These are phyloP conservation scores for Entomortierella beljakovae DNA, from an alignment of 192 early-diverging fungal species.

Conservation along the genomic window DNA sequence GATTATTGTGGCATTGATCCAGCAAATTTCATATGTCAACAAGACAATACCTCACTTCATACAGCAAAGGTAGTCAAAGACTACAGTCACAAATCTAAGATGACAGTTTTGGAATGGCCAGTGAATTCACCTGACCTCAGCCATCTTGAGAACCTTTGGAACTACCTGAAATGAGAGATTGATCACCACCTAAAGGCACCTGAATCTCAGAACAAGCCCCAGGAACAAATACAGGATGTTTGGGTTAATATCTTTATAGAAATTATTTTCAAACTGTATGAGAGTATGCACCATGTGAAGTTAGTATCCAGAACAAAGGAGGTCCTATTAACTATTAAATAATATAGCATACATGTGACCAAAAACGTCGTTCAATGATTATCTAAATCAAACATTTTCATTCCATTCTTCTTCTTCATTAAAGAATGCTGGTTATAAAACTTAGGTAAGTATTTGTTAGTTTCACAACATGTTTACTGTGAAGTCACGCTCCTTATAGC, in stretches of 20 bases:
- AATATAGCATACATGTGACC: too few relatives aligned
- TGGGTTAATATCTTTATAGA: neutral
- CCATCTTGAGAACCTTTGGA: constrained; percentile 3
- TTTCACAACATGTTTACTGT: too few relatives aligned
- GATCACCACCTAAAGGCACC: neutral
- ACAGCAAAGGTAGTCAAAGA: constrained; percentile 14
- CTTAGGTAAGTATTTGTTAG: too few relatives aligned
- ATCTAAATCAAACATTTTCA: too few relatives aligned
- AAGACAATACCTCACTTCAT: constrained; percentile 15
- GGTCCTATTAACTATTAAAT: neutral
- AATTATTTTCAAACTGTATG: neutral
- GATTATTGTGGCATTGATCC: constrained; percentile 6
- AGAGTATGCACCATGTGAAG: neutral
- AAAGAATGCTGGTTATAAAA: too few relatives aligned
- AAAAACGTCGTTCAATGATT: too few relatives aligned
- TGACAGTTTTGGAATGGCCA: constrained; percentile 12
- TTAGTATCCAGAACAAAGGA: neutral
- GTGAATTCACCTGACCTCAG: constrained; percentile 21
- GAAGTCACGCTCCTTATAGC: too few relatives aligned
- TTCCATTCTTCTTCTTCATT: too few relatives aligned
- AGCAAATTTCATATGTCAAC: constrained; percentile 18
- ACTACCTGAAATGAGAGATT: neutral
- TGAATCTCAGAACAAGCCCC: neutral
- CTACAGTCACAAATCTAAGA: neutral
- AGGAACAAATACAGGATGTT: neutral